phyloP scores from a whole-genome alignment of 2,329 filamentous ascomycete genomes.

The Xylaria arbuscula region DNA sequence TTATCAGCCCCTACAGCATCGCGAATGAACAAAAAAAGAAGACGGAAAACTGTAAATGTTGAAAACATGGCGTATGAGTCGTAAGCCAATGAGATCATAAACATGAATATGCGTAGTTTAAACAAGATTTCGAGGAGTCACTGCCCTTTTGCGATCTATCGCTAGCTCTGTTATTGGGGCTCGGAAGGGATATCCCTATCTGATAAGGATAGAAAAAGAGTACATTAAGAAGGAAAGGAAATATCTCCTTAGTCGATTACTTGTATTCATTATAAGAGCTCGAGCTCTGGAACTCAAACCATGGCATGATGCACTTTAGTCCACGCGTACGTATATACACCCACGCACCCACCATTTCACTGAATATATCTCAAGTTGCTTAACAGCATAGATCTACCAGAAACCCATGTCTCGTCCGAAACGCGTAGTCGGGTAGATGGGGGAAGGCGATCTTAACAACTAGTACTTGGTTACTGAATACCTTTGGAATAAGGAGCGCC shows the following conservation, averaged over 20 bases:
- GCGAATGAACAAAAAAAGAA: conserved; percentile 9
- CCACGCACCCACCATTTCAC: background rate
- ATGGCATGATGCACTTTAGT: conserved; percentile 9
- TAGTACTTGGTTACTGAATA: background rate
- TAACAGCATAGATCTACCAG: conserved; percentile 4
- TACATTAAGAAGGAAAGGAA: background rate
- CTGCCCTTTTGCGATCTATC: background rate
- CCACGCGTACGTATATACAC: conserved; percentile 2
- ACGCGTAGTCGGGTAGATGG: background rate
- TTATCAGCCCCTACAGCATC: conserved; percentile 28
- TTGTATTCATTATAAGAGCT: background rate
- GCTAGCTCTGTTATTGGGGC: background rate
- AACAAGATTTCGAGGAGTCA: background rate
- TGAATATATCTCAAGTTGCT: background rate
- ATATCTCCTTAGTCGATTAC: background rate
- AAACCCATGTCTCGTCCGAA: background rate
- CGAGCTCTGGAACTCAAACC: background rate
- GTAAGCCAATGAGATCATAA: background rate
- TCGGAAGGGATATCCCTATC: background rate
- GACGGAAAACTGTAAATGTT: background rate
- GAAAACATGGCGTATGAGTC: conserved; percentile 20
- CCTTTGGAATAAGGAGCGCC: background rate
- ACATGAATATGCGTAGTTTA: background rate
- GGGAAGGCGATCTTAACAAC: background rate
- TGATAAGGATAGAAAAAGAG: background rate